Conservation (phyloP, 257 asterid genomes). For the Lycium barbarum region DNA sequence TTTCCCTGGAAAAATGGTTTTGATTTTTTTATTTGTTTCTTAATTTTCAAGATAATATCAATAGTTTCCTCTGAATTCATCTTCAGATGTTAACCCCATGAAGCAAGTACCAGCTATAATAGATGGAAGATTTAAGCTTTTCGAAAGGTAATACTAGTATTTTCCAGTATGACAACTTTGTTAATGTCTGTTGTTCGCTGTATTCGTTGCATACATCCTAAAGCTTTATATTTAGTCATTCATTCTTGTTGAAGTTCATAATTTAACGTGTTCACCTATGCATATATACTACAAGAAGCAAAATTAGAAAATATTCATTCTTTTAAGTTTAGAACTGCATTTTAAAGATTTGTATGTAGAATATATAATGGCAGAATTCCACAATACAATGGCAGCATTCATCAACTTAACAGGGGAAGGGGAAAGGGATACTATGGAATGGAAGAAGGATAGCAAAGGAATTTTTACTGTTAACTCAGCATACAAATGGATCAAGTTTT, state of each 20-base stretch:
- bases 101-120: slow-evolving; percentile 82
- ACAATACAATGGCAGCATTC: too few species aligned
- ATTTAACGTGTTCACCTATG: not conserved
- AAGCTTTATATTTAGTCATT: not conserved
- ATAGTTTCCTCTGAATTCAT: not conserved
- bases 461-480: too few species aligned
- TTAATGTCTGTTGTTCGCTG: not conserved
- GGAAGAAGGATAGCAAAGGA: too few species aligned
- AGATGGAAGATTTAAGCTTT: slow-evolving; percentile 89
- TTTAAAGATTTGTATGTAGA: not conserved
- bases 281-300: not conserved
- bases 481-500: too few species aligned
- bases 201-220: not conserved
- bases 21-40: not conserved
- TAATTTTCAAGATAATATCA: not conserved
- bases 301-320: not conserved
- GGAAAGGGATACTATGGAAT: too few species aligned
- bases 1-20: not conserved
- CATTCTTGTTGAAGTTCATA: not conserved
- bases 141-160: slow-evolving; percentile 63
- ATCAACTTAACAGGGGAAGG: too few species aligned
- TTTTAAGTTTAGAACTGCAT: not conserved
- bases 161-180: not conserved
- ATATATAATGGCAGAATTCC: too few species aligned
- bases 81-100: slow-evolving; percentile 77